Evolutionary conservation across 2,329 filamentous ascomycete species (phyloP).

Genomic region (Neoscytalidium dimidiatum): DNA sequence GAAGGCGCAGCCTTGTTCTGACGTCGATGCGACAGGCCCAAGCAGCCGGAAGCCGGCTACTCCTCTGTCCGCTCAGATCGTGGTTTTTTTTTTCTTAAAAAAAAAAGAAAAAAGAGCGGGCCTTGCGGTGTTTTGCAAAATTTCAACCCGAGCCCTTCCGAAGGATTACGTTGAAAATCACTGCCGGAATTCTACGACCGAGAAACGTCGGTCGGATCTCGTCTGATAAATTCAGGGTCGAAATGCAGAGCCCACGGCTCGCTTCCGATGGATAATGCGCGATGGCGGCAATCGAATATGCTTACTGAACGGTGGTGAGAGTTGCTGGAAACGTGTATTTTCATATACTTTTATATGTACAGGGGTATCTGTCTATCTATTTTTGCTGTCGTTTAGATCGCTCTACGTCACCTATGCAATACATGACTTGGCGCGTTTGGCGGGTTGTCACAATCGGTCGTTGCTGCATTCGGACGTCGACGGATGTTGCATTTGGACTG

Average conservation of each 20-base stretch:
- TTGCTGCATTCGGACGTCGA: background rate
- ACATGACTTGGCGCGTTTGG: constrained; percentile 3
- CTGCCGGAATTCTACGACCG: background rate
- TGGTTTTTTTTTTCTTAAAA: no score
- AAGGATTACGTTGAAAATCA: background rate
- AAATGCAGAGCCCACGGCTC: background rate
- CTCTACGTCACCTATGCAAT: background rate
- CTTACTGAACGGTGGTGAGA: background rate
- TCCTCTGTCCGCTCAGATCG: no score
- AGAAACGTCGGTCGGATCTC: background rate
- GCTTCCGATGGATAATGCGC: background rate
- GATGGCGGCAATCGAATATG: background rate
- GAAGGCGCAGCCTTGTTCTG: no score
- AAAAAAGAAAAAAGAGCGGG: no score
- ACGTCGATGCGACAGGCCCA: no score
- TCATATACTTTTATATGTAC: background rate
- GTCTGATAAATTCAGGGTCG: background rate
- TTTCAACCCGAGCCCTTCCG: background rate
- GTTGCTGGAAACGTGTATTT: background rate
- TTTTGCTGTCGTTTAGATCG: background rate
- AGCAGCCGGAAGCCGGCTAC: no score
- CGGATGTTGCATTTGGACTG: background rate
- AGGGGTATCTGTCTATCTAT: constrained; percentile 13
- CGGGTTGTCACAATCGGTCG: background rate
- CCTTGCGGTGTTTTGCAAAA: background rate